Evolutionary conservation across 805 yeast species (phyloP), one percentile per base, ranked within the genome.

Genomic region (Saturnispora halmiae): DNA sequence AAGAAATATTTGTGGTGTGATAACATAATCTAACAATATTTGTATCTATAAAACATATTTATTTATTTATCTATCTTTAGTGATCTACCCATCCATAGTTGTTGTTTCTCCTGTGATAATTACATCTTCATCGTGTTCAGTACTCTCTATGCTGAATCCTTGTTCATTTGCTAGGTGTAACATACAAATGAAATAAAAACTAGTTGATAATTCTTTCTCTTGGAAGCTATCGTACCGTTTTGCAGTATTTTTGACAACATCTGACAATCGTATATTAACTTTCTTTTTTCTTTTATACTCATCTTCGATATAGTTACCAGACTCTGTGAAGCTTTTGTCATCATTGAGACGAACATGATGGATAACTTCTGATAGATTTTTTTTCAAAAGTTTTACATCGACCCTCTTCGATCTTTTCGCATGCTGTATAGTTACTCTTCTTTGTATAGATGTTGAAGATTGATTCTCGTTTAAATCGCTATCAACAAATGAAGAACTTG

Each of bases 141-240:
- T 71, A 45, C 73, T 72, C 14, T 66, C 63, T 6, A 86, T 69
- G 6, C 64, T 54, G 24, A 86, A 64, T 1, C 88, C 90, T 52
- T 82, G 79, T 56, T 86, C 96, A 55, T 87, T 86, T 11, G 95
- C 94, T 48, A 86, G 64, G 61, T 86, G 96, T 27, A 86, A 61
- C 52, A 85, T 61, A 51, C 94, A 82, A 43, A 86, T 83, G 51
- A 86, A 86, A 53, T 84, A 82, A 58, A 82, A 82, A 59, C 94
- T 80, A 1, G 95, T 85, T 1, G 94, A 81, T 6, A 87, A 60
- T 39, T 86, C 94, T 37, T 69, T 70, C 49, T 68, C 64, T 35
- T 77, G 72, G 36, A 73, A 77, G 7, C 65, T 59, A 1, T 73
- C 66, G 54, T 87, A 86, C 55, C 66, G 65, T n/a, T 42, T 36